Base-by-base conservation (phyloP, 208 protist genomes). In the Acanthamoeba culbertsoni region DNA sequence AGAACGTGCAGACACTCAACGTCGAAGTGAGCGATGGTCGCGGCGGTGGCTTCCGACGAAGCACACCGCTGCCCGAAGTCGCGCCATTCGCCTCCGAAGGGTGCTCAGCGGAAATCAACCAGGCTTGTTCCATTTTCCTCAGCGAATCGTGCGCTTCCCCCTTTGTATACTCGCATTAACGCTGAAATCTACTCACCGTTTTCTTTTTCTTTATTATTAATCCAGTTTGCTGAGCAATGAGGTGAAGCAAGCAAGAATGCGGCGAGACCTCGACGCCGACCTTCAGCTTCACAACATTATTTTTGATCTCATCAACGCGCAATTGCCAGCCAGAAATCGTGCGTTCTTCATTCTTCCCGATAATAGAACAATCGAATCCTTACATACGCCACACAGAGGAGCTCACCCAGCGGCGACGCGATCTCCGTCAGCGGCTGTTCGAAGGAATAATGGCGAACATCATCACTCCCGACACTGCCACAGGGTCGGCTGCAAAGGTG, bases 61-160 rank as follows among this genome's bases (percentile, higher is more conserved):
- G 46, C 10, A 33, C 46, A 31, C 68, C 65, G 46, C 5, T 82
- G 2, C 57, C 89, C n/a, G n/a, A 16, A 0, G 28, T 82, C 16
- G 89, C 1, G 16, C 8, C 31, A 5, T 93, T 82, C 28, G 2
- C 6, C 16, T 82, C 86, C 7, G 20, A 35, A 8, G 5, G 37
- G 43, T 71, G 86, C 57, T 23, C 82, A 14, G 43, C 82, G 18
- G 43, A 42, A 14, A 20, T 92, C 59, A 42, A 92, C 20, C 20
- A 93, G 10, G 89, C 37, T n/a, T 93, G 89, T 63, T 46, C 77
- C 35, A 31, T 93, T 33, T 10, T 8, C 18, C 59, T 93, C 40
- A 63, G 31, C 46, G 37, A 75, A 31, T 42, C 2, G 86, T 88
- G 18, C 37, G 37, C 20, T 45, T 63, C 37, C 28, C 2, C 2